Evolutionary conservation across 805 yeast genomes (phyloP).

Genomic region (Ogataea saltuana): DNA sequence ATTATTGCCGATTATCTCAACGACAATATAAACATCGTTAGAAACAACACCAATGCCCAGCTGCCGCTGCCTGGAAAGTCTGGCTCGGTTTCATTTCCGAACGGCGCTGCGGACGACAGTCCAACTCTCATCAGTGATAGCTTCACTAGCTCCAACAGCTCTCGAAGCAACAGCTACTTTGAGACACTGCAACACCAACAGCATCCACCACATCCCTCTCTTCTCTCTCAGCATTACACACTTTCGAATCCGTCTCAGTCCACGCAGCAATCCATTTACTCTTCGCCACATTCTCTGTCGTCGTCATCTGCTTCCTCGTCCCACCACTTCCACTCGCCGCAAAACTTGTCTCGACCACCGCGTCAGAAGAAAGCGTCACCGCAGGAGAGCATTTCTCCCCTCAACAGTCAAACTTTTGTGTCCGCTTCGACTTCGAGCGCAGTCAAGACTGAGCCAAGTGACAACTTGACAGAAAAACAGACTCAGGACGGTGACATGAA

Average conservation of each 20-base stretch:
- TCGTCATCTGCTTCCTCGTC: conserved; percentile 17
- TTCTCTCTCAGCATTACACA: conserved; percentile 5
- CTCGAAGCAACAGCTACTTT: conserved; percentile 18
- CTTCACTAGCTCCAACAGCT: conserved; percentile 13
- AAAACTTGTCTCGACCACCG: conserved; percentile 14
- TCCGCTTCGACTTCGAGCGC: background rate
- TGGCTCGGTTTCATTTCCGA: background rate
- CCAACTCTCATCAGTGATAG: conserved; percentile 18
- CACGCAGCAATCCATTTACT: conserved; percentile 8
- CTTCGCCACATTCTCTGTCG: conserved; percentile 24
- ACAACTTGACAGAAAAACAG: background rate
- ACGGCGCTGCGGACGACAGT: conserved; percentile 12
- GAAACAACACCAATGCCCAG: conserved; percentile 52
- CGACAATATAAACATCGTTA: conserved; percentile 53
- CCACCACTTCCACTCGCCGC: conserved; percentile 22
- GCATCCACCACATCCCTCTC: conserved; percentile 4
- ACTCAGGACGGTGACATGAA: background rate
- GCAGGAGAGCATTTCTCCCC: conserved; percentile 17
- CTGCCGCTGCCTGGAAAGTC: conserved; percentile 40
- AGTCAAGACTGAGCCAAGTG: background rate
- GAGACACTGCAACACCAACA: conserved; percentile 15
- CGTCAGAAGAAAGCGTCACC: conserved; percentile 19
- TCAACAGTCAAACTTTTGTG: conserved; percentile 10
- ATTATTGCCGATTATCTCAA: conserved; percentile 39
- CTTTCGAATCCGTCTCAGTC: too few species aligned